Evolutionary conservation across 2,329 filamentous ascomycete genomes (phyloP), one percentile per base, ranked within the genome.

Genomic region (Apiospora malaysiana): DNA sequence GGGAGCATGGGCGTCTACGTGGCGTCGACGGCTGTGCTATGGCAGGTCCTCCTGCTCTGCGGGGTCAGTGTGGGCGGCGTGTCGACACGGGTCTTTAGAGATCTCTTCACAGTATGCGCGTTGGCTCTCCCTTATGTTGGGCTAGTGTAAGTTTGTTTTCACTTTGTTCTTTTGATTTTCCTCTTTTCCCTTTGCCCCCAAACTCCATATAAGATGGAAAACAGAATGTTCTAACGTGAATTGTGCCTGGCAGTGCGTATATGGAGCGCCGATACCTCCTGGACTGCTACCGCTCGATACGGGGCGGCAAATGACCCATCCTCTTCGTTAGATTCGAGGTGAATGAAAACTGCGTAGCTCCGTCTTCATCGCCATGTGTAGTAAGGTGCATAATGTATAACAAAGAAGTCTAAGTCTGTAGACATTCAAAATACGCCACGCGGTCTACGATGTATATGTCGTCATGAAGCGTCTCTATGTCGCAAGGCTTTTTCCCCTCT

Each of bases 261-360:
- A 83, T 85, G 72, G 89, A 91, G 80, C 85, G 86, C 71, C 78
- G 76, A 51, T 89, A 89, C 75, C 81, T 91, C 69, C 76, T 85
- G 65, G 82, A 86, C 74, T 86, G 85, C 79, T 85, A 87, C 73
- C 81, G 80, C 70, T 83, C 84, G 69, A 76, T 89, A 63, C 80
- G 77, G 70, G 82, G 80, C 43, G 75, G 76, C 71, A 72, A 74
- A 25, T 40, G 5, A 42, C 23, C 23, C 16, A 37, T 27, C 45
- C 25, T 37, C 66, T 27, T 2, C 25, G 8, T 32, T 56, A 56
- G 25, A 32, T 56, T 14, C 18, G 47, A 25, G 14, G 7, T 25
- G 49, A 23, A 23, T 12, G 49, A 56, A 18, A 32, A 25, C 27
- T 21, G 27, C 14, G 27, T 59, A 18, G 27, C 56, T 63, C 37